Conservation (phyloP, 768 basidiomycete species). For the Tricholoma sp. region DNA sequence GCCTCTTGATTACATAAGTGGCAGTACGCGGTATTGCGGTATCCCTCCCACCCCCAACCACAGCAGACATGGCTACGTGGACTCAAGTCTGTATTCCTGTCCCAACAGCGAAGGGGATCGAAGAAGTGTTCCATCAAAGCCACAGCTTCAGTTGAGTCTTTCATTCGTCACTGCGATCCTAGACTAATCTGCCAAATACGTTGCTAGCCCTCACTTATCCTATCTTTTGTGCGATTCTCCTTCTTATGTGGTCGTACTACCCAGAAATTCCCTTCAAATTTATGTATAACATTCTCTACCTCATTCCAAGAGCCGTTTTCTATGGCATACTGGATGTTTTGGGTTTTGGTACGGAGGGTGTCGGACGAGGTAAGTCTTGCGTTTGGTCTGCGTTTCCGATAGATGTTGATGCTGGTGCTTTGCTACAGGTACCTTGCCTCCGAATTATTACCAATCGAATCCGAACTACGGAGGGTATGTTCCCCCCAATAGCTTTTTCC, state of each 20-base stretch:
- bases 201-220: neutral
- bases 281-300: neutral
- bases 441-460: slow-evolving; percentile 1
- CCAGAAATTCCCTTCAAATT: slow-evolving; percentile 1
- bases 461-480: neutral
- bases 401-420: neutral
- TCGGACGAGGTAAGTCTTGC: neutral
- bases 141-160: neutral
- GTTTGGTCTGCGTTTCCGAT: neutral
- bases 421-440: neutral
- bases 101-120: neutral
- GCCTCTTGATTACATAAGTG: no score
- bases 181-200: neutral
- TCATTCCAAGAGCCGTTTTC: neutral
- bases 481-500: slow-evolving; percentile 1
- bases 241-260: slow-evolving; percentile 2
- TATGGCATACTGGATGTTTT: neutral
- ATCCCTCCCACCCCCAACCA: no score
- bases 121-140: neutral
- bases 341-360: neutral
- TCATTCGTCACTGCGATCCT: neutral
- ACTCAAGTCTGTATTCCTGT: slow-evolving; percentile 1
- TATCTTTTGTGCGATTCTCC: neutral
- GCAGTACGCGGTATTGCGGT: no score
- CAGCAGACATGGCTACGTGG: neutral